These are phyloP conservation scores for Citrus sp. DNA, from an alignment of 345 rosid genomes.

Conservation along the genomic window DNA sequence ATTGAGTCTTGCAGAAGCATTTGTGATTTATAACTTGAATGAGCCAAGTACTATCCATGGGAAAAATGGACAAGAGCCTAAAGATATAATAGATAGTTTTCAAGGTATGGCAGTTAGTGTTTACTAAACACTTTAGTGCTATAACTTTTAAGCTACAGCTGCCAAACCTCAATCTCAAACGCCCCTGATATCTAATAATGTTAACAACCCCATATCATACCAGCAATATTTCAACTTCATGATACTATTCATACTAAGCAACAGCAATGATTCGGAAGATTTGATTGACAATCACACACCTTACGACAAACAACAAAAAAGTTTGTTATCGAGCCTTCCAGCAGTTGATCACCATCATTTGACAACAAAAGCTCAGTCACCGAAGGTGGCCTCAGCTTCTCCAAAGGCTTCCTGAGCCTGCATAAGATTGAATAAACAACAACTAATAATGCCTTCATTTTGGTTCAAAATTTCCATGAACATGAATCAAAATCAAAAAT, in stretches of 20 bases:
- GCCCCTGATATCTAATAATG: not conserved
- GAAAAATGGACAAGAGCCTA: not conserved
- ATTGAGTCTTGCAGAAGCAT: not conserved
- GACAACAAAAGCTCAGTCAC: constrained; percentile 78
- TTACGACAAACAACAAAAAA: constrained; percentile 59
- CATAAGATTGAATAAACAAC: constrained; percentile 12
- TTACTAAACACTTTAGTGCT: too few species aligned
- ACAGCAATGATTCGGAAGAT: too few species aligned
- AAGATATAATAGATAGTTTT: not conserved
- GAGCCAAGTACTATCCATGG: not conserved
- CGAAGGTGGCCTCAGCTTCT: constrained; percentile 67
- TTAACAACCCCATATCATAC: not conserved
- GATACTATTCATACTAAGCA: not conserved
- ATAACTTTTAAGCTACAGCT: too few species aligned
- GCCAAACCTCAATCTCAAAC: too few species aligned
- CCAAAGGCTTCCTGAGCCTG: constrained; percentile 79
- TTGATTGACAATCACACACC: constrained; percentile 36
- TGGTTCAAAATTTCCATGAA: not conserved
- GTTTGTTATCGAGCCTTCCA: constrained; percentile 76
- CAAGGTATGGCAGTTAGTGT: too few species aligned
- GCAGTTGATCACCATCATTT: constrained; percentile 77
- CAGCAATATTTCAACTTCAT: not conserved
- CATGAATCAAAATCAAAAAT: not conserved
- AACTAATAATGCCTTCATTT: not conserved
- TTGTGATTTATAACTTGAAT: constrained; percentile 2